A percentile compares a stretch with the other conserved stretches of the same genome.
Conservation (phyloP, 1,139 yeast species). For the Kodamaea alishanica region DNA sequence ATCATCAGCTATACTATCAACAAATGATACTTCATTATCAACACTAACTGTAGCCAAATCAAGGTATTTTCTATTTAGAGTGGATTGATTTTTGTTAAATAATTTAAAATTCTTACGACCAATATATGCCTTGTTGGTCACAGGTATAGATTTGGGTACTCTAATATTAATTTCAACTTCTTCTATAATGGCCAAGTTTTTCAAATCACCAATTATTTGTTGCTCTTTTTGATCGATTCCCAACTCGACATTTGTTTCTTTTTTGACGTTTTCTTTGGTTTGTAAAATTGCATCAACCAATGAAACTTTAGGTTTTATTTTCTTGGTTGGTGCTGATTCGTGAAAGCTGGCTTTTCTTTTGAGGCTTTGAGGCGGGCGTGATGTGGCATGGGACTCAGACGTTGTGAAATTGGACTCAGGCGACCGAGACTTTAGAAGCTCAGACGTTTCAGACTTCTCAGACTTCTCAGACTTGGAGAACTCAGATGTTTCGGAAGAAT, state of each 20-base stretch:
- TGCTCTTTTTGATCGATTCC: slow-evolving; percentile 20
- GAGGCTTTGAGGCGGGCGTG: no score
- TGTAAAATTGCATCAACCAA: slow-evolving; percentile 34
- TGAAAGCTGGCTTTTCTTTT: no score
- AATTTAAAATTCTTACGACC: slow-evolving; percentile 38
- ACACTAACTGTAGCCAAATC: slow-evolving; percentile 20
- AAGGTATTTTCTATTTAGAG: slow-evolving; percentile 25
- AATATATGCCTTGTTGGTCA: slow-evolving; percentile 9
- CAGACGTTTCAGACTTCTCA: no score
- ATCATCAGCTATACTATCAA: slow-evolving; percentile 5
- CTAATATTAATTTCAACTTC: slow-evolving; percentile 25
- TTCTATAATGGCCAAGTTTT: slow-evolving; percentile 37
- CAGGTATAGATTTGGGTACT: slow-evolving; percentile 3
- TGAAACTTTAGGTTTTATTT: slow-evolving; percentile 21
- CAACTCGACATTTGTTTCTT: slow-evolving; percentile 26
- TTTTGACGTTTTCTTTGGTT: slow-evolving; percentile 27
- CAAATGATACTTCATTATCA: slow-evolving; percentile 14
- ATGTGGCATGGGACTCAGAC: no score
- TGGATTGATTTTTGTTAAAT: slow-evolving; percentile 29
- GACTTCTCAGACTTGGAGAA: no score
- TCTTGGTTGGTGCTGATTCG: slow-evolving; percentile 2
- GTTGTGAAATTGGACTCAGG: no score
- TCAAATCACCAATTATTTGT: slow-evolving; percentile 8
- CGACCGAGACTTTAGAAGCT: no score
- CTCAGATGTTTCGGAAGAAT: no score